Conservation (phyloP, 2,329 filamentous ascomycete species). For the Phaeosphaeria sp. region DNA sequence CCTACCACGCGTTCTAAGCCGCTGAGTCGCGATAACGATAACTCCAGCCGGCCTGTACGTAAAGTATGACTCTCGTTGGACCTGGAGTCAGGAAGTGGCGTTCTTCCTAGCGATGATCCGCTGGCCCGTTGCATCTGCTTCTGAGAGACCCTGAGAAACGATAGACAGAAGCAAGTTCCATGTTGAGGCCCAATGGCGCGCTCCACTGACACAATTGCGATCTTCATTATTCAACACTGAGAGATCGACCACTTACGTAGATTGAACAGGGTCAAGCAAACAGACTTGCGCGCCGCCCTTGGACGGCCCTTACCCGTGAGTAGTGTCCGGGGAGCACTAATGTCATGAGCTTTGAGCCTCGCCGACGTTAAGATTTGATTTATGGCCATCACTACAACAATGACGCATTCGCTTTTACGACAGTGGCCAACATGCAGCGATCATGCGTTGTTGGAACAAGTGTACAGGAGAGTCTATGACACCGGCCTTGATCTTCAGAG, state of each 20-base stretch:
- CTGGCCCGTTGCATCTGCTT: not conserved
- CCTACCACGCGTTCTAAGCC: conserved; percentile 3
- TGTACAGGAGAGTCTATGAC: conserved; percentile 7
- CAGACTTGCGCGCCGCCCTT: conserved; percentile 16
- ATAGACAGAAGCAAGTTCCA: conserved; percentile 2
- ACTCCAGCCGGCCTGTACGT: not conserved
- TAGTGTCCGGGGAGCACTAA: conserved; percentile 24
- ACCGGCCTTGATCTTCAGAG: not conserved
- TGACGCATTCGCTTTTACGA: not conserved
- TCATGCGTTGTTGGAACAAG: conserved; percentile 1
- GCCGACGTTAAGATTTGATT: conserved; percentile 4
- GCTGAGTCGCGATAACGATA: not conserved
- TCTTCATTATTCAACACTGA: conserved; percentile 30
- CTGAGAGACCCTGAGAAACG: conserved; percentile 2
- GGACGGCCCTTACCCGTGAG: conserved; percentile 27
- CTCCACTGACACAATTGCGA: conserved; percentile 27
- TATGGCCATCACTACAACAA: not conserved
- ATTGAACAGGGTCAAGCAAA: conserved; percentile 13
- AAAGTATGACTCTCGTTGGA: not conserved
- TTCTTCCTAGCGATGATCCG: not conserved
- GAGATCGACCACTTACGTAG: conserved; percentile 26
- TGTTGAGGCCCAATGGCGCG: not conserved
- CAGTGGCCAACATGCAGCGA: conserved; percentile 9
- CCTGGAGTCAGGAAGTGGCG: not conserved
- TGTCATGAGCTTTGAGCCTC: conserved; percentile 10